Conservation (phyloP, 1,284 basidiomycete genomes). For the Naganishia sp. region DNA sequence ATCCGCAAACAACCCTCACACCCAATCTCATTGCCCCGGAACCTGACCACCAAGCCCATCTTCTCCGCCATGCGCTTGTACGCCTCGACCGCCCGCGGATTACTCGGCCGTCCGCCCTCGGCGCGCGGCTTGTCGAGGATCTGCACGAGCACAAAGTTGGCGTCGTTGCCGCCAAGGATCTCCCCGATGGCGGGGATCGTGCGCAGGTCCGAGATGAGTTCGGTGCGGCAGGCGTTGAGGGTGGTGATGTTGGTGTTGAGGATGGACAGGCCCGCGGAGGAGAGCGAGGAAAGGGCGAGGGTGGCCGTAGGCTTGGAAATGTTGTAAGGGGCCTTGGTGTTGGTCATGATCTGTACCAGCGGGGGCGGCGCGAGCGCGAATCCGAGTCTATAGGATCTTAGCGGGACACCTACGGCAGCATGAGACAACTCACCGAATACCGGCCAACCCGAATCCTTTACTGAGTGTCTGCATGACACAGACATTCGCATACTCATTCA, state of each 20-base stretch:
- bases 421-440: conserved; percentile 71
- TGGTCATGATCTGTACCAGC: conserved; percentile 86
- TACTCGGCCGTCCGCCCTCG: conserved; percentile 62
- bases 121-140: conserved; percentile 61
- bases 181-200: conserved; percentile 65
- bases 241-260: conserved; percentile 70
- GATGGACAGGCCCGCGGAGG: conserved; percentile 62
- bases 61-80: conserved; percentile 86
- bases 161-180: conserved; percentile 78
- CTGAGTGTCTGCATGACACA: conserved; percentile 94
- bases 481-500: conserved; percentile 82
- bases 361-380: conserved; percentile 86
- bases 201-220: conserved; percentile 60
- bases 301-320: conserved; percentile 87
- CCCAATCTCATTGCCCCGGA: conserved; percentile 80
- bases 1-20: conserved; percentile 87
- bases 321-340: conserved; percentile 98
- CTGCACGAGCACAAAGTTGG: conserved; percentile 88
- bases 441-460: conserved; percentile 94
- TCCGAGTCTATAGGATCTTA: conserved; percentile 65
- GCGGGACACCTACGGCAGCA: neutral
- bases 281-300: conserved; percentile 77
- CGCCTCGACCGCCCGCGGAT: conserved; percentile 65
- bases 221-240: conserved; percentile 64
- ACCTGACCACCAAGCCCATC: conserved; percentile 85